Base-by-base conservation (phyloP, 768 basidiomycete species). In the Hortiboletus flavorubellus region DNA sequence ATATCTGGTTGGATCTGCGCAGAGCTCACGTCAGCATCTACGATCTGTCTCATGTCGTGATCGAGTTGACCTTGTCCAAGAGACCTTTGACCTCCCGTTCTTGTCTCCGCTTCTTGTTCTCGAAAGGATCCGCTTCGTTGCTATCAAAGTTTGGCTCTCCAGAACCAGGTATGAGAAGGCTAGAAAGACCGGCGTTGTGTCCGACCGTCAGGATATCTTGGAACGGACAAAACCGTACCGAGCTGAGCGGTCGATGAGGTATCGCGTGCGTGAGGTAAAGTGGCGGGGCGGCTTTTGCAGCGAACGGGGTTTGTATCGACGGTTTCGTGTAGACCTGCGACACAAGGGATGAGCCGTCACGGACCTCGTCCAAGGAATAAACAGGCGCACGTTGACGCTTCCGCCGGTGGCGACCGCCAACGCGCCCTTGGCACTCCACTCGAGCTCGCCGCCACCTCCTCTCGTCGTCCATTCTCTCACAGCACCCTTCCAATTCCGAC, bases 121-220 rank as follows among this genome's bases (percentile, higher is more conserved):
- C 96, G 74, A 89, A 98, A 3, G 95, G 93, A 81, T 99, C 95
- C 0, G 93, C 91, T 70, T 98, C 97, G 14, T 80, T 70, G 54
- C 88, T 90, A 66, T 99, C 97, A 68, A 94, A 96, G 77, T 97
- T 94, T 44, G 95, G 84, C 70, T 98, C 95, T 34, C 96, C 97
- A 9, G 86, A 75, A 29, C 96, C 96, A 0, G 97, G 97, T 0
- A 98, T 87, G 51, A 98, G 78, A 48, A 98, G 80, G 40, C 83
- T 89, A 5, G 91, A 91, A 16, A 98, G 75, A 1, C 96, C 96
- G 0, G 76, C 77, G 5, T 78, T 67, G 68, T 95, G 93, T 1
- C 91, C 89, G 42, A 95, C 75, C 0, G 85, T 86, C 21, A 96
- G 80, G 30, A 91, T 75, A 71, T 96, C 93, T 63, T 90, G 87